phyloP scores from a whole-genome alignment of 176 grass and related monocot genomes.

The Puccinellia tenuiflora region DNA sequence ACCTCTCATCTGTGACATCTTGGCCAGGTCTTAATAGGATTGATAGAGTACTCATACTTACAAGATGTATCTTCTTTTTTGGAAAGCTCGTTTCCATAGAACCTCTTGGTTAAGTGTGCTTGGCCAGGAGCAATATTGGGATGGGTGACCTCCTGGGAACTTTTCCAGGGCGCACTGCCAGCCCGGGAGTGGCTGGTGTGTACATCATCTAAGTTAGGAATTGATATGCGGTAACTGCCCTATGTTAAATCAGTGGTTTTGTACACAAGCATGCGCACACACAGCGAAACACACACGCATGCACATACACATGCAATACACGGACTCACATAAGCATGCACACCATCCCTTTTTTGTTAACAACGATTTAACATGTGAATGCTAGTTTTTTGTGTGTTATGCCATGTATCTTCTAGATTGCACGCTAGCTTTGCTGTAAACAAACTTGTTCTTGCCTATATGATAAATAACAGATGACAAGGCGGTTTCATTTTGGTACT shows the following conservation, averaged over 20 bases:
- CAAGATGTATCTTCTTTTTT: too few species aligned
- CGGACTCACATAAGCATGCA: neutral
- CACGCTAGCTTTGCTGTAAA: neutral
- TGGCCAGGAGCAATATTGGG: too few species aligned
- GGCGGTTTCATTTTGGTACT: neutral
- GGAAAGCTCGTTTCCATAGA: too few species aligned
- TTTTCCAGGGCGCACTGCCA: too few species aligned
- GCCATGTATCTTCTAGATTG: neutral
- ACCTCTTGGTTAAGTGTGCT: too few species aligned
- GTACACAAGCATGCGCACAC: neutral
- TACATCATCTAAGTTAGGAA: neutral
- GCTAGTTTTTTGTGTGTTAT: neutral
- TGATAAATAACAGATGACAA: neutral
- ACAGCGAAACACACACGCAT: neutral
- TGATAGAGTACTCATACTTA: too few species aligned
- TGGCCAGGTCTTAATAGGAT: too few species aligned
- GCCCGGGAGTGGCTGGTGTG: too few species aligned
- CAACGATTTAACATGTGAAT: neutral
- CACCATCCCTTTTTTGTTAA: neutral
- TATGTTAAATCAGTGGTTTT: conserved; percentile 4
- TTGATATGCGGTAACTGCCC: neutral
- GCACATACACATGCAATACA: neutral
- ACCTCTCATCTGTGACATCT: neutral
- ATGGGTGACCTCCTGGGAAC: too few species aligned
- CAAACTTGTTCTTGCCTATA: neutral